Conservation (phyloP, 441 rosid genomes). For the Geranium incanum region DNA sequence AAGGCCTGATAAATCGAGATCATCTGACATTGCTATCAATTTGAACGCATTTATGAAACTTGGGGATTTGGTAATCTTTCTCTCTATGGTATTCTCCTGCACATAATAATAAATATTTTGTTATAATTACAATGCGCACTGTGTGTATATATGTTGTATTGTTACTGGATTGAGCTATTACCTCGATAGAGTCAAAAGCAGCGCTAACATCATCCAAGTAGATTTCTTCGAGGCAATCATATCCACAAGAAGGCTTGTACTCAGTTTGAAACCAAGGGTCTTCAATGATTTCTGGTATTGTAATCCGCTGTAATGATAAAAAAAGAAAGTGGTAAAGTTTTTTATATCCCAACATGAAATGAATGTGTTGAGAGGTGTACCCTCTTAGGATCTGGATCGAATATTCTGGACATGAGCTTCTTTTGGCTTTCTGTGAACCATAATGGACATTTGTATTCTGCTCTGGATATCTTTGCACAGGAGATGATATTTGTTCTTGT, state of each 20-base stretch:
- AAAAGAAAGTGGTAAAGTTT: not conserved
- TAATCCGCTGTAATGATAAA: conserved; percentile 48
- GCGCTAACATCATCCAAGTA: conserved; percentile 45
- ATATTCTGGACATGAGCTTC: conserved; percentile 59
- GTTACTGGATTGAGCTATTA: conserved; percentile 20
- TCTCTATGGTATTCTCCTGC: conserved; percentile 47
- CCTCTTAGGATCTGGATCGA: conserved; percentile 62
- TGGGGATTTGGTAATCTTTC: conserved; percentile 32
- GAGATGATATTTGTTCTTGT: not conserved
- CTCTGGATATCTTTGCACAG: conserved; percentile 49
- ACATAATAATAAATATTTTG: not conserved
- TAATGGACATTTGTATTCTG: conserved; percentile 55
- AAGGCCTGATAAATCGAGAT: conserved; percentile 84
- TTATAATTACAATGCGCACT: not conserved
- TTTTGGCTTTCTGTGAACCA: conserved; percentile 55
- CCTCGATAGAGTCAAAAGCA: conserved; percentile 59
- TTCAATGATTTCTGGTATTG: conserved; percentile 53
- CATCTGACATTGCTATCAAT: conserved; percentile 83
- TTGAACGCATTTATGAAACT: conserved; percentile 85
- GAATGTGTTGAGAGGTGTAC: conserved; percentile 47
- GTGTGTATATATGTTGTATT: not conserved
- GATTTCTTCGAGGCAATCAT: conserved; percentile 30
- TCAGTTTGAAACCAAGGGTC: conserved; percentile 66
- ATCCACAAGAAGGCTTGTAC: conserved; percentile 48
- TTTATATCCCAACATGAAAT: conserved; percentile 12